Conservation (phyloP, 805 yeast species). For the Kazachstania africana region DNA sequence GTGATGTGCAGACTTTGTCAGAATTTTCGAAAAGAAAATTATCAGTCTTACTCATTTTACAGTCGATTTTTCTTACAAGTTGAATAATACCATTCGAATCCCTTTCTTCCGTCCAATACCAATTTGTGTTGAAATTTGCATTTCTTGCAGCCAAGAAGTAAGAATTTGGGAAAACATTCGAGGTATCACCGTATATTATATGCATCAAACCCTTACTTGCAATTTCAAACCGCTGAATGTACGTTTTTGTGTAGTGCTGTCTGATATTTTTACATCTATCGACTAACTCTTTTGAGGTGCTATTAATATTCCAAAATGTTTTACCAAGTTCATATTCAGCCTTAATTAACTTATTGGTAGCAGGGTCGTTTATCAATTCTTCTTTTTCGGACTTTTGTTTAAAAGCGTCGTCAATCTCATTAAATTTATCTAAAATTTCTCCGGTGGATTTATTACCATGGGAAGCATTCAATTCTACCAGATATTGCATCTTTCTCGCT, state of each 20-base stretch:
- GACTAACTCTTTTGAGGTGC: conserved; percentile 2
- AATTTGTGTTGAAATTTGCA: conserved; percentile 27
- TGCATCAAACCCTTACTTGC: conserved; percentile 79
- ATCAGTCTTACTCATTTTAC: conserved; percentile 18
- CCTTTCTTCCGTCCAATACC: conserved; percentile 11
- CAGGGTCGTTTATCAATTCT: conserved; percentile 2
- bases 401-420: conserved; percentile 12
- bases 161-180: conserved; percentile 32
- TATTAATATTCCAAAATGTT: conserved; percentile 7
- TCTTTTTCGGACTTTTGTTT: conserved; percentile 6
- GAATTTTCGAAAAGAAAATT: conserved; percentile 9
- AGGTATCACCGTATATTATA: conserved; percentile 66
- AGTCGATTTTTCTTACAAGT: conserved; percentile 18
- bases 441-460: conserved; percentile 13
- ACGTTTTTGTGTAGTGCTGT: conserved; percentile 27
- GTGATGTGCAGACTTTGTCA: conserved; percentile 19
- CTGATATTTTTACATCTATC: conserved; percentile 12
- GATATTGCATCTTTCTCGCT: conserved; percentile 42
- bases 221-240: conserved; percentile 33
- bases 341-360: conserved; percentile 2
- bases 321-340: conserved; percentile 5
- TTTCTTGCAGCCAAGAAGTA: conserved; percentile 12
- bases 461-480: conserved; percentile 40
- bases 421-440: conserved; percentile 20
- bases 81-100: conserved; percentile 4